Base-by-base conservation (phyloP, 2,329 filamentous ascomycete genomes). In the Pseudogymnoascus sp. region DNA sequence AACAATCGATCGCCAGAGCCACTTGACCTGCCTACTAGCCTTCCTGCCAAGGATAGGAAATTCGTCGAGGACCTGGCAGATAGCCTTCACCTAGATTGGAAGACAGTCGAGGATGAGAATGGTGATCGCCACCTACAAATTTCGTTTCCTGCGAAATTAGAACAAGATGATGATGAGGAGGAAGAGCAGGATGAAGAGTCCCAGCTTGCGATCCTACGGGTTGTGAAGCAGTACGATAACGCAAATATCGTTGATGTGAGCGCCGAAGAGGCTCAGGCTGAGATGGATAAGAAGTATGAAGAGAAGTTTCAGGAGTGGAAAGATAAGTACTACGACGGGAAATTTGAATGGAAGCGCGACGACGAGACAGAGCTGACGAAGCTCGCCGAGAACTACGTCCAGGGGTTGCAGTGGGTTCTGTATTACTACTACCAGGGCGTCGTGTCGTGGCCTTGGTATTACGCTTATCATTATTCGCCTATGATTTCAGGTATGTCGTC, bases 391-490 rank as follows among this genome's bases (percentile, higher is more conserved):
- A 99, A 97, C 76, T 99, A 99, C 70, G 92, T 99, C 6, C 91
- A 99, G 76, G 94, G 94, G 65, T 78, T 99, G 65, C 94, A 99
- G 74, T 99, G 94, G 95, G 94, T 99, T 45, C 80, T 99, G 59
- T 97, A 89, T 75, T 99, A 99, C 78, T 99, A 99, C 76, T 99
- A 99, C 77, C 88, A 88, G 61, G 94, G 94, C 65, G 94, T 99
- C 64, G 94, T 91, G 14, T 97, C 93, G 11, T 99, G 94, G 94
- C 92, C 94, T 12, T 99, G 94, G 94, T 99, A 90, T 77, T 99
- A 97, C 75, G 81, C 82, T 65, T 99, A 96, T 75, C 95, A 99
- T 76, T 99, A 99, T 75, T 90, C 95, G 8, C 94, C 94, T 1
- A 91, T 97, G 84, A 99, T 97, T 63, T 95, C 91, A 67, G 87